Base-by-base conservation (phyloP, 108 stramenopile genomes). In the Nitzschia inconspicua region DNA sequence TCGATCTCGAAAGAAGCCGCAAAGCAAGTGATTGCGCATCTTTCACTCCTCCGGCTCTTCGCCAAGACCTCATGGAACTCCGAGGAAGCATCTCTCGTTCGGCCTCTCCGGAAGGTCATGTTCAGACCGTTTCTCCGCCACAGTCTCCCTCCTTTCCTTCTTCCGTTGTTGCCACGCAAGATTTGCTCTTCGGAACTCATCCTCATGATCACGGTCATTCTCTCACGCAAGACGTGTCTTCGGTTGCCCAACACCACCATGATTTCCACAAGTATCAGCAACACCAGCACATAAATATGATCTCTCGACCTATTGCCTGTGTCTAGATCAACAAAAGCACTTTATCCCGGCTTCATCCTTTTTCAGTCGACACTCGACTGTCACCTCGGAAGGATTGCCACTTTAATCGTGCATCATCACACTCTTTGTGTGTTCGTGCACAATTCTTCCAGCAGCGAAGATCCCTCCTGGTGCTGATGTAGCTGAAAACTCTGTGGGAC, bases 401-500 rank as follows among this genome's bases (percentile, higher is more conserved):
- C 37, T 11, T 10, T 14, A 14, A 39, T 14, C 11, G 14, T 39
- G 37, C 37, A 39, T 39, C 37, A 10, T 14, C 37, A 39, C 37
- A 11, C 10, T 11, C 14, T 39, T 39, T 23, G 13, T 41, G 16
- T 40, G 14, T 6, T 41, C 14, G n/a, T n/a, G n/a, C n/a, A n/a
- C n/a, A n/a, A n/a, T n/a, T 41, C 78, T 80, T 80, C 79, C 79
- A 80, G 79, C 79, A 74, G 79, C 65, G 79, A 80, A 80, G 79
- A 80, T 80, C 63, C 39, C 67, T 65, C 43, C 62, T 65, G 72
- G 42, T 70, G 77, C 31, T 44, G 50, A 34, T 62, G 63, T 43
- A 51, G 37, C 57, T 47, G 9, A 63, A 34, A 39, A 26, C 24
- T 32, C 41, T 5, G 27, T 18, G 1, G 60, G 25, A 20, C n/a